Evolutionary conservation across 2,329 filamentous ascomycete genomes (phyloP), one percentile per base, ranked within the genome.

Genomic region (Alternaria sp.): DNA sequence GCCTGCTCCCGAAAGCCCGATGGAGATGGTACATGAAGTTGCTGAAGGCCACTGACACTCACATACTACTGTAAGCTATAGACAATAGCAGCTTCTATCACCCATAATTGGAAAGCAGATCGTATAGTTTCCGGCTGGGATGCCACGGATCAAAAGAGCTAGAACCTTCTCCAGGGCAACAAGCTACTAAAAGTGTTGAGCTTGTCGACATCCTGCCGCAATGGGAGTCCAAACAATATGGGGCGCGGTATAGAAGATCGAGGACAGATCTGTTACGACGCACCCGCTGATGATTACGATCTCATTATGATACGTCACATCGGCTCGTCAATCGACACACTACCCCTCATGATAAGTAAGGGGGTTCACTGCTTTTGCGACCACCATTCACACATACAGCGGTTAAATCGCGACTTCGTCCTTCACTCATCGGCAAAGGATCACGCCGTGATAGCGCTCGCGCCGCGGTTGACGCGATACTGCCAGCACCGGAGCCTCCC

Each of bases 181-280:
- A 37, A 37, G 4, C 3, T 37, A n/a, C 3, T 2, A 2, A 9
- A 0, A 37, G 14, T 5, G 15, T n/a, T 37, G 15, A 37, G 33
- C 7, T 37, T 1, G 33, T 37, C 15, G 4, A n/a, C 3, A n/a
- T 37, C 0, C n/a, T 15, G 33, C 33, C 8, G 33, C 33, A 10
- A 15, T 1, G 7, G 7, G 1, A 8, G 9, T 7, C 14, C 1
- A 37, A 0, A 4, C 1, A 15, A n/a, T 0, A n/a, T 5, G 4
- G 2, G 7, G 30, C 7, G 2, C 33, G 33, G 9, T 2, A 37
- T 5, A 0, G 4, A 5, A 37, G 33, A 37, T 37, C 15, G 33
- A 5, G 15, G 0, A 37, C 33, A 9, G 0, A 37, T 4, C 3
- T n/a, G 4, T 1, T n/a, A n/a, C 15, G 1, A 37, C 33, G 15